Conservation (phyloP, 2,329 filamentous ascomycete genomes). For the Drechslera avenae region DNA sequence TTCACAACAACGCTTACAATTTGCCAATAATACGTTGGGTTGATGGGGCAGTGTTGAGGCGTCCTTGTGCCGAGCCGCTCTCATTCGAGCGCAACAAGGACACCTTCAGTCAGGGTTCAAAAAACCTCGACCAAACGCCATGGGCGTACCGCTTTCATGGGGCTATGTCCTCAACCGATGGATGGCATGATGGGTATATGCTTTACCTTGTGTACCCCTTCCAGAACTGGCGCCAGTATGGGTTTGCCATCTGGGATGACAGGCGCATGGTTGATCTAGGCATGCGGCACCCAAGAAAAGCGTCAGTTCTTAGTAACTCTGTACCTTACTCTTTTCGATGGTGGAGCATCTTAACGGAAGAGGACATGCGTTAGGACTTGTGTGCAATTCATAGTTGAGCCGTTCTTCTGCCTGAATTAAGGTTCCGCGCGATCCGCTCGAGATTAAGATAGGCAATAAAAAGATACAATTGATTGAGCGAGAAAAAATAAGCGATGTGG, state of each 20-base stretch:
- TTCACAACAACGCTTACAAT: background rate
- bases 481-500: no score
- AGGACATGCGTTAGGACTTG: background rate
- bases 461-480: no score
- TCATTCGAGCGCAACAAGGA: conserved; percentile 9
- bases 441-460: background rate
- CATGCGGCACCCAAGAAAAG: conserved; percentile 6
- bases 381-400: background rate
- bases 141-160: conserved; percentile 2
- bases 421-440: background rate
- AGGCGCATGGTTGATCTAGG: conserved; percentile 15
- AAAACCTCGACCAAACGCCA: conserved; percentile 7
- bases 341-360: background rate
- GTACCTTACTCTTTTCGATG: conserved; percentile 2
- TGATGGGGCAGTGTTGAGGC: background rate
- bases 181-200: conserved; percentile 4
- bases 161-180: background rate
- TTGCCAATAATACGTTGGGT: conserved; percentile 1
- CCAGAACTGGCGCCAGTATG: conserved; percentile 10
- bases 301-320: background rate
- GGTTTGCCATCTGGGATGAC: conserved; percentile 17
- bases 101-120: conserved; percentile 6
- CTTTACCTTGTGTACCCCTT: conserved; percentile 6
- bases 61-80: background rate
- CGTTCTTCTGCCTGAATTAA: background rate